Evolutionary conservation across 2,329 filamentous ascomycete species (phyloP), one percentile per base, ranked within the genome.

Genomic region (Colletotrichum incanum): DNA sequence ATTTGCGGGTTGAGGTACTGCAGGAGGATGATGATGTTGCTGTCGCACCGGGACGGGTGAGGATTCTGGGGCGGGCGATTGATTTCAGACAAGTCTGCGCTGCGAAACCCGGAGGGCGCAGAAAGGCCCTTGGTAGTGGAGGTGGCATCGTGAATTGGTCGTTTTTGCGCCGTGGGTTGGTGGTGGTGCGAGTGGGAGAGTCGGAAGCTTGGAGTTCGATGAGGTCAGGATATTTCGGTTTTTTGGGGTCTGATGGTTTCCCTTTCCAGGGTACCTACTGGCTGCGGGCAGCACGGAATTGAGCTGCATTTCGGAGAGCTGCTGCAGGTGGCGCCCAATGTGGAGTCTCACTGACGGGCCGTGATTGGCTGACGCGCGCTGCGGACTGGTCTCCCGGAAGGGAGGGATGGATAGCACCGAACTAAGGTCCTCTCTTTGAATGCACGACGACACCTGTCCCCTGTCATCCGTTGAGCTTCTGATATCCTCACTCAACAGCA

Each of bases 381-480:
- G 28, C 14, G 50, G 50, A 56, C 63, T 63, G 37, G 65, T 37
- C 12, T 47, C 60, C 66, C 37, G 43, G 47, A 71, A 68, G 65
- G 50, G 58, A 68, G 65, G 47, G 58, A 54, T 50, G 26, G 16
- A 12, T 50, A 26, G n/a, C 39, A 41, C 55, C 12, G n/a, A 12
- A 37, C 59, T 41, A 52, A 41, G 45, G 60, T 52, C 31, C 45
- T 49, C 59, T 11, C 43, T 6, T 47, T 50, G 45, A 47, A 26
- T 23, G 47, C 34, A 9, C 64, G n/a, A 72, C 65, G 69, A 72
- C 69, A 72, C 65, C 52, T 72, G 69, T 72, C 66, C 52, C 65
- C 47, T 60, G 65, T 72, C 59, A 49, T 47, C 65, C 7, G 23
- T 43, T 43, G 23, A 65, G 66, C 60, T 56, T 47, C 16, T 34